Percentiles rank a stretch among this genome's conserved stretches.
phyloP scores from a whole-genome alignment of 1,139 yeast genomes.

The Wickerhamomyces sp. region DNA sequence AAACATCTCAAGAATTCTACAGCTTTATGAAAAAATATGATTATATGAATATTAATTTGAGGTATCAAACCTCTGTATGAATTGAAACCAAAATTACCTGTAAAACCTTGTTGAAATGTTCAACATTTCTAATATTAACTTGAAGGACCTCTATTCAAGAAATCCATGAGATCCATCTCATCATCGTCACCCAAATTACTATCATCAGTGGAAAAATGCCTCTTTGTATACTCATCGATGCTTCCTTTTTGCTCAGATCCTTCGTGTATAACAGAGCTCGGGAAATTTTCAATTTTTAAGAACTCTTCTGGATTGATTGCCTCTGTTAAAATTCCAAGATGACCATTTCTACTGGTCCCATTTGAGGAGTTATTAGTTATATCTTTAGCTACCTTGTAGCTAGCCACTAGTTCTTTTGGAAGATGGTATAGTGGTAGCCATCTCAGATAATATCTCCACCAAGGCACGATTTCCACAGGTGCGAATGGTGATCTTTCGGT shows the following conservation, averaged over 20 bases:
- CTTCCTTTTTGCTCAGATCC: not conserved
- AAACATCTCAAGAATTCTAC: not conserved
- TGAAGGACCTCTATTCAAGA: slow-evolving; percentile 41
- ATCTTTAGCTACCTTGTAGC: slow-evolving; percentile 1
- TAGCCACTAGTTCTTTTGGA: slow-evolving; percentile 31
- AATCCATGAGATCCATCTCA: slow-evolving; percentile 47
- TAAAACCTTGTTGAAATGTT: not conserved
- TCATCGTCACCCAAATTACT: slow-evolving; percentile 25
- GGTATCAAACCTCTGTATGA: no score
- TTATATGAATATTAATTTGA: no score
- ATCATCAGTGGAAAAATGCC: slow-evolving; percentile 3
- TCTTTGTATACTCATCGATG: not conserved
- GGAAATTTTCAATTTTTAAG: slow-evolving; percentile 4
- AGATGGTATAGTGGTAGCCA: slow-evolving; percentile 40
- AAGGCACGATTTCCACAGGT: slow-evolving; percentile 17
- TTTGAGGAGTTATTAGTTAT: not conserved
- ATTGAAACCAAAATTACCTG: no score
- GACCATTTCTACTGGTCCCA: not conserved
- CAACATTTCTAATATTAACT: not conserved
- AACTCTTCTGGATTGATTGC: slow-evolving; percentile 5
- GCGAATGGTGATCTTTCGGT: slow-evolving; percentile 16
- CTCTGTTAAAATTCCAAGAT: not conserved
- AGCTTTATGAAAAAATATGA: not conserved
- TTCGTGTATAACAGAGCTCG: not conserved
- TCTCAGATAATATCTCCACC: slow-evolving; percentile 37